Conservation (phyloP, 352 stramenopile genomes). For the Phytophthora capsici region DNA sequence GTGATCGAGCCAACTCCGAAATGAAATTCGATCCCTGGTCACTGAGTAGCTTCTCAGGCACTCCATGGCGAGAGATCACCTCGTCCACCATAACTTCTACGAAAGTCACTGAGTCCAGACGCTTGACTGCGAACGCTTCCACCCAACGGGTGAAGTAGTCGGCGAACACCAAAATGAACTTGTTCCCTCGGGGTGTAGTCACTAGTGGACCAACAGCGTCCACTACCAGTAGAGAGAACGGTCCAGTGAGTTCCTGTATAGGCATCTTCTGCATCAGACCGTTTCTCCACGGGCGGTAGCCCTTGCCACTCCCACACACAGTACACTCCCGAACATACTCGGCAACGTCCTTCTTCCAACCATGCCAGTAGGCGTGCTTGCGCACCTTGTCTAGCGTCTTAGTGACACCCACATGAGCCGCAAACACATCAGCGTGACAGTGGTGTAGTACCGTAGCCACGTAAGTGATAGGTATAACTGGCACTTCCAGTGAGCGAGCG, state of each 20-base stretch:
- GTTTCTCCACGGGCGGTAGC: slow-evolving; percentile 4
- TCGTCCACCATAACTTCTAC: too few relatives aligned
- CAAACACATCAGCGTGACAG: background rate
- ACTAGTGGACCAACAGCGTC: background rate
- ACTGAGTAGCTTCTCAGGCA: slow-evolving; percentile 3
- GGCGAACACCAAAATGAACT: too few relatives aligned
- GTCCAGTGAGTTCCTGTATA: slow-evolving; percentile 1
- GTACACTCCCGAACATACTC: background rate
- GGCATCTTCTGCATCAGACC: slow-evolving; percentile 15
- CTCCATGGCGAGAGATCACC: background rate
- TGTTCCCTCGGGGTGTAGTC: slow-evolving; percentile 1
- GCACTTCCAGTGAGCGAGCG: background rate
- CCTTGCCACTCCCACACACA: background rate
- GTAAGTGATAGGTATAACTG: background rate
- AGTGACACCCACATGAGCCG: too few relatives aligned
- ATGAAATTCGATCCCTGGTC: slow-evolving; percentile 11
- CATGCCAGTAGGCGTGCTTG: slow-evolving; percentile 6
- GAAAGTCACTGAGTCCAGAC: too few relatives aligned
- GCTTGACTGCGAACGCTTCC: too few relatives aligned
- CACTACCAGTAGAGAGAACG: slow-evolving; percentile 15
- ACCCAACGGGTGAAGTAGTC: too few relatives aligned
- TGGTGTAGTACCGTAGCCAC: background rate
- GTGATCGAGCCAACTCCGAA: background rate
- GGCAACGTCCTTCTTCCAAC: background rate
- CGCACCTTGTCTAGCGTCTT: slow-evolving; percentile 7